Percentiles rank a stretch among this genome's conserved stretches.
These are phyloP conservation scores for Fistulinella cinereoalba DNA, from an alignment of 1,284 basidiomycete genomes.

Conservation along the genomic window DNA sequence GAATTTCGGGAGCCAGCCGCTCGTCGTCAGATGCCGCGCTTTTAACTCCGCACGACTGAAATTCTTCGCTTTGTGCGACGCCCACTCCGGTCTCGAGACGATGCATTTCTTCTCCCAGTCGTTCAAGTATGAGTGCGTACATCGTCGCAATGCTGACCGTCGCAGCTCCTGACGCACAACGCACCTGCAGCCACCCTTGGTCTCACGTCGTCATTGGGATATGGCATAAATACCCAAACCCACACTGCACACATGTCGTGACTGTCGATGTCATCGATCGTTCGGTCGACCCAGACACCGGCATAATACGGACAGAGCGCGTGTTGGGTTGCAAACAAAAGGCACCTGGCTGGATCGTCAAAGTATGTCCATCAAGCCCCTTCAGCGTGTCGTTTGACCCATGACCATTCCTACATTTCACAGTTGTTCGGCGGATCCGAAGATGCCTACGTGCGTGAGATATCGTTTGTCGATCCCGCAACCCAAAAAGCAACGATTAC, in stretches of 20 bases:
- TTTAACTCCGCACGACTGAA: constrained; percentile 27
- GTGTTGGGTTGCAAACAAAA: constrained; percentile 86
- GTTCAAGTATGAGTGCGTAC: constrained; percentile 71
- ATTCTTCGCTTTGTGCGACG: constrained; percentile 2
- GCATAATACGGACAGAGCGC: constrained; percentile 85
- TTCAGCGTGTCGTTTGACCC: constrained; percentile 2
- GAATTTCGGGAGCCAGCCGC: neutral
- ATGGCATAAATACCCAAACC: constrained; percentile 96
- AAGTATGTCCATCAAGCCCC: constrained; percentile 48
- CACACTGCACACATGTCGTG: constrained; percentile 90
- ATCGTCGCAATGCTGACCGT: constrained; percentile 30
- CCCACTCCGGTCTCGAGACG: too few relatives aligned
- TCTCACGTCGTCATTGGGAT: constrained; percentile 90
- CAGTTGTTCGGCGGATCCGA: constrained; percentile 87
- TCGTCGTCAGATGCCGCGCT: constrained; percentile 15
- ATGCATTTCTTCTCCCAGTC: constrained; percentile 83
- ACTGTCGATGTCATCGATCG: constrained; percentile 94
- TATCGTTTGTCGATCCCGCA: constrained; percentile 86
- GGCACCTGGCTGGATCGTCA: constrained; percentile 79
- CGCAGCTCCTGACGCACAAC: neutral
- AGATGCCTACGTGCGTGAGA: constrained; percentile 92
- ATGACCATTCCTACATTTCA: constrained; percentile 6
- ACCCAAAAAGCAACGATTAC: constrained; percentile 78
- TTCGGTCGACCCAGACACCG: constrained; percentile 77
- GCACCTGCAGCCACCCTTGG: constrained; percentile 73